Conservation (phyloP, 2,329 filamentous ascomycete genomes). For the Ophiostoma novo-ulmi region DNA sequence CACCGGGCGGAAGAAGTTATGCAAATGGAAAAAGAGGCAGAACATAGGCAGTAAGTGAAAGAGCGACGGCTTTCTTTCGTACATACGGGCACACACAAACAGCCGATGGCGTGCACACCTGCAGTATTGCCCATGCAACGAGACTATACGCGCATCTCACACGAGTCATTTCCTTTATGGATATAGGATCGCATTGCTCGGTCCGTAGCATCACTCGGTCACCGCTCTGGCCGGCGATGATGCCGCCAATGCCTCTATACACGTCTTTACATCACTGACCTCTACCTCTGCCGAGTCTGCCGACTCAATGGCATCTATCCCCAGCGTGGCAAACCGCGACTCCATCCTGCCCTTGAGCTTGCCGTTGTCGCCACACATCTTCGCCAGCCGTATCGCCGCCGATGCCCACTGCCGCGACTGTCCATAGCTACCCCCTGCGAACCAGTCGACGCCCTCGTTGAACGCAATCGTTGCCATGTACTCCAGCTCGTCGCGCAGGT, state of each 20-base stretch:
- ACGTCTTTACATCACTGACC: no score
- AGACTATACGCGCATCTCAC: no score
- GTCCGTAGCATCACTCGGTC: not conserved
- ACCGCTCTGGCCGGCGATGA: not conserved
- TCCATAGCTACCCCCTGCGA: slow-evolving; percentile 49
- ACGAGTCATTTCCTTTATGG: no score
- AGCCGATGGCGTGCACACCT: no score
- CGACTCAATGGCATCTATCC: slow-evolving; percentile 27
- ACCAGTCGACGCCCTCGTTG: slow-evolving; percentile 67
- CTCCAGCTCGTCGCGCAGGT: slow-evolving; percentile 55
- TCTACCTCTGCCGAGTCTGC: not conserved
- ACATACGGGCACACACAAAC: no score
- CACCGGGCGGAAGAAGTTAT: no score
- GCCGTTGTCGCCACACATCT: slow-evolving; percentile 52
- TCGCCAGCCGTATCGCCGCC: slow-evolving; percentile 57
- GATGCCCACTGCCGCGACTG: slow-evolving; percentile 57
- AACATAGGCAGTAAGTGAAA: no score
- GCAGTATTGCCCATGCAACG: no score
- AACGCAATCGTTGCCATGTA: slow-evolving; percentile 68
- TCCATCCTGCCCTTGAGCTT: slow-evolving; percentile 43
- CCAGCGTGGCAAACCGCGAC: slow-evolving; percentile 42
- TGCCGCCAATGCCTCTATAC: no score
- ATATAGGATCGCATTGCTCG: no score
- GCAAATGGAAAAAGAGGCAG: no score
- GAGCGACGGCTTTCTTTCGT: no score